Base-by-base conservation (phyloP, 2,329 filamentous ascomycete genomes). In the Zasmidium angulare region DNA sequence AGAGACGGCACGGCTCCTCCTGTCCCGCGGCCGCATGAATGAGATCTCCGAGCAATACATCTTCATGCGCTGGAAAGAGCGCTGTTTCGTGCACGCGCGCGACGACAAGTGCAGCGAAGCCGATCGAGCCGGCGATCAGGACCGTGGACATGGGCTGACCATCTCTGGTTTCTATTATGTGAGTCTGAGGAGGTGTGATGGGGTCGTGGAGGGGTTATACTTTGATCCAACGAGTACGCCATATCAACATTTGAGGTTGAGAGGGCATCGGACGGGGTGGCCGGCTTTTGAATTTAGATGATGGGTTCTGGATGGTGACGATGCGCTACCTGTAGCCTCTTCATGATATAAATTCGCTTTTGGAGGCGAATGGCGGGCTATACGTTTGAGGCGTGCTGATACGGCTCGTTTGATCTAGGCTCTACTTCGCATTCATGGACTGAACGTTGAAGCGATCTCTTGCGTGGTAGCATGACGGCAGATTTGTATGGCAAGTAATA, bases 31-130 rank as follows among this genome's bases (percentile, higher is more conserved):
- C 4, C 73, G 73, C 50, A 68, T 77, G 62, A 67, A 71, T 21
- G 66, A 73, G 20, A 68, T 82, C 17, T 72, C 71, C 48, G 68
- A 76, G 26, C 76, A 82, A n/a, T 84, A 80, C 75, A 75, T 84
- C 22, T 76, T 83, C 50, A 84, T 84, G 81, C 76, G 82, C 24
- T 83, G 81, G 81, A 84, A 84, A 68, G 82, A 82, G 68, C 74
- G 76, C 14, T 81, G 79, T 64, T 81, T 82, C 60, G 76, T 81
- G 46, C 72, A 72, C 56, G 23, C 61, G 14, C 65, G 68, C 31
- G 65, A 67, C 55, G 70, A 73, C 47, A 56, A 57, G 3, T 72
- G 66, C 46, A 55, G 58, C 21, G 67, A 60, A 46, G 48, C 56
- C 2, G 65, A 67, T 24, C 56, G 65, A 20, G 69, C 51, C 2